Evolutionary conservation across 768 basidiomycete species (phyloP).

Genomic region (Rhizopogon sp.): DNA sequence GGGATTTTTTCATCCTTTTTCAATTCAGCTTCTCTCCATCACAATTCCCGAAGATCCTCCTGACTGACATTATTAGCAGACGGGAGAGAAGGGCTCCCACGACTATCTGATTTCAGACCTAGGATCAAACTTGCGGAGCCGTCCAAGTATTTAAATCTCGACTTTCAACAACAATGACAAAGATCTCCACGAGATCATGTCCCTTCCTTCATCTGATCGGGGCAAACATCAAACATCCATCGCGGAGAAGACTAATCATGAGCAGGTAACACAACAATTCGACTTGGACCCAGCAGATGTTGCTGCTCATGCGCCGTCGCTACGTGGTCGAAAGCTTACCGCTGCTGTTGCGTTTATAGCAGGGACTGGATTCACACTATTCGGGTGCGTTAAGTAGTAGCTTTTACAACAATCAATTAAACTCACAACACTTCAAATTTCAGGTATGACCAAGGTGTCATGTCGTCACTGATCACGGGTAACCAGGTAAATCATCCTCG

Average conservation of each 20-base stretch:
- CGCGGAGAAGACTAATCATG: not conserved
- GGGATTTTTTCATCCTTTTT: not conserved
- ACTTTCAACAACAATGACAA: not conserved
- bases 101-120: not conserved
- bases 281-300: conserved; percentile 11
- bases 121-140: not conserved
- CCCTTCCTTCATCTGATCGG: not conserved
- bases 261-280: not conserved
- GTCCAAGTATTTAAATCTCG: not conserved
- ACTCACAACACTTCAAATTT: not conserved
- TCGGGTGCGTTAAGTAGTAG: conserved; percentile 23
- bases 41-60: not conserved
- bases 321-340: conserved; percentile 23
- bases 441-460: conserved; percentile 40
- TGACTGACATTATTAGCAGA: not conserved
- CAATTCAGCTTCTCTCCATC: not conserved
- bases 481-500: conserved; percentile 13
- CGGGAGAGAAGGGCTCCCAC: not conserved
- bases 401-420: not conserved
- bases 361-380: conserved; percentile 32
- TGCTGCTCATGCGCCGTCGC: conserved; percentile 12
- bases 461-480: conserved; percentile 37
- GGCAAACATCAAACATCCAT: not conserved
- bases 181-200: not conserved
- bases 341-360: conserved; percentile 30